Percentiles rank a stretch among this genome's conserved stretches.
Evolutionary conservation across 495 filamentous ascomycete species (phyloP).

Genomic region (Bathelium albidoporum): DNA sequence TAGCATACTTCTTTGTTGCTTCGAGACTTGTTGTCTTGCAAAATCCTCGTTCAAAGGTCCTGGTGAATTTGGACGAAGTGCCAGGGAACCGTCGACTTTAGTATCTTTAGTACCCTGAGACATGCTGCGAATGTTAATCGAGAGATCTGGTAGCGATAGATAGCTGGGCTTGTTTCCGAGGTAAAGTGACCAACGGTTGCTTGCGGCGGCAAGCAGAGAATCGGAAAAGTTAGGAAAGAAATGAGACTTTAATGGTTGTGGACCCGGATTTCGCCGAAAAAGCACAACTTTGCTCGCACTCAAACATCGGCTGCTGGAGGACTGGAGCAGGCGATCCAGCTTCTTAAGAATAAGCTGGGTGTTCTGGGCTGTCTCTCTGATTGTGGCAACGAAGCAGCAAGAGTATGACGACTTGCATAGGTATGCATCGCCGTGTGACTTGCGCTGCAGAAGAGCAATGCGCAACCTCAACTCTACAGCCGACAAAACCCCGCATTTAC

Average conservation of each 20-base stretch:
- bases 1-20: conserved; percentile 54
- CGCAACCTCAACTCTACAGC: not conserved
- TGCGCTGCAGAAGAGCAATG: not conserved
- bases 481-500: not conserved
- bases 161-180: not conserved
- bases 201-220: conserved; percentile 1
- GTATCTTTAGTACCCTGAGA: conserved; percentile 19
- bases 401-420: not conserved
- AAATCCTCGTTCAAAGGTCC: conserved; percentile 48
- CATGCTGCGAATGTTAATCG: conserved; percentile 5
- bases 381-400: not conserved
- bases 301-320: not conserved
- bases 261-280: conserved; percentile 2
- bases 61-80: conserved; percentile 35
- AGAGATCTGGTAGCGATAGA: conserved; percentile 5
- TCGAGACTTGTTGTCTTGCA: conserved; percentile 47
- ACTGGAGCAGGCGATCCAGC: not conserved
- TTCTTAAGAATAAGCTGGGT: not conserved
- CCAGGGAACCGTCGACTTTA: conserved; percentile 26
- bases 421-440: not conserved
- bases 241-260: not conserved
- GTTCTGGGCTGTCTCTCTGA: not conserved
- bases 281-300: not conserved
- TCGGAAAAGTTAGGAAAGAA: not conserved
- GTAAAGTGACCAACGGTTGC: conserved; percentile 2